Percentiles rank a stretch among this genome's conserved stretches.
Evolutionary conservation across 1,284 basidiomycete genomes (phyloP).

Genomic region (Papiliotrema laurentii): DNA sequence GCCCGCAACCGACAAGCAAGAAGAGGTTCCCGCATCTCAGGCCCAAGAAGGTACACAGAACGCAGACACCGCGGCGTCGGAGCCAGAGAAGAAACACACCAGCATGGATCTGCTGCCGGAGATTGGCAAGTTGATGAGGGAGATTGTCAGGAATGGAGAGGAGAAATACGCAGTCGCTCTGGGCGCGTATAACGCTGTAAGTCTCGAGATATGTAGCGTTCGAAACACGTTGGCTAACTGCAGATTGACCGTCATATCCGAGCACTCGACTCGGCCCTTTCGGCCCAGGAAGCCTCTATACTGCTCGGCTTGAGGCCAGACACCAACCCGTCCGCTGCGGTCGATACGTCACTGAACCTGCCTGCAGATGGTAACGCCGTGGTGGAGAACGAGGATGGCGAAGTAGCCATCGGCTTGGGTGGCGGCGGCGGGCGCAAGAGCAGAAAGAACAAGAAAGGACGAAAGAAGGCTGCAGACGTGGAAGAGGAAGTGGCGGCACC

Average conservation of each 20-base stretch:
- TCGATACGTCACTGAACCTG: conserved; percentile 16
- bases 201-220: conserved; percentile 6
- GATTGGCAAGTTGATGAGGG: conserved; percentile 37
- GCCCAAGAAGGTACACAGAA: too few relatives aligned
- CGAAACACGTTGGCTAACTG: background rate
- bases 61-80: background rate
- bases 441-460: conserved; percentile 5
- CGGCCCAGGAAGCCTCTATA: conserved; percentile 42
- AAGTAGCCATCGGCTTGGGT: conserved; percentile 22
- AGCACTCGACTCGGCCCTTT: conserved; percentile 50
- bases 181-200: conserved; percentile 50
- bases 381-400: conserved; percentile 20
- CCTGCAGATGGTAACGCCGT: conserved; percentile 6
- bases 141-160: conserved; percentile 48
- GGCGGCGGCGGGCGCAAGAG: conserved; percentile 15
- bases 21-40: too few relatives aligned
- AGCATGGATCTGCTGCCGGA: conserved; percentile 25
- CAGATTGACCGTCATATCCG: conserved; percentile 53
- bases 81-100: background rate
- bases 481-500: background rate
- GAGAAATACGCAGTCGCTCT: conserved; percentile 53
- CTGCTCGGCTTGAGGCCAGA: conserved; percentile 35
- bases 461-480: conserved; percentile 6
- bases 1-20: background rate
- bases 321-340: conserved; percentile 30